Evolutionary conservation across 2,329 filamentous ascomycete genomes (phyloP), one percentile per base, ranked within the genome.

Genomic region (Monosporascus ibericus): DNA sequence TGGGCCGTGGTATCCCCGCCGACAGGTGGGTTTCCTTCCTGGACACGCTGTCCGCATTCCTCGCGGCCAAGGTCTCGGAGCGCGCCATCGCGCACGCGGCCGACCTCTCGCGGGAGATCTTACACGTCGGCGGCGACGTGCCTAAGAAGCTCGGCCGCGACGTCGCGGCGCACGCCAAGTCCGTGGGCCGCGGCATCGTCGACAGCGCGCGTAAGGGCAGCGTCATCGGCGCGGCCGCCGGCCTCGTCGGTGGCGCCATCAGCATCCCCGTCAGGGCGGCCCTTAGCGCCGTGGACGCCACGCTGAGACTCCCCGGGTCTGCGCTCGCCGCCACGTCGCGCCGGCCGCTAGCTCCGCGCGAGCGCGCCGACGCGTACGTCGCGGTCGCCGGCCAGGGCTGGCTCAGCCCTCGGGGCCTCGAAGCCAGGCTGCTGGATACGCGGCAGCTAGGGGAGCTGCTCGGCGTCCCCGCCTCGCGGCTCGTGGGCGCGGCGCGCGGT

Each of bases 51-150:
- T 77, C 75, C 0, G 75, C 72, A 1, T 77, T 78, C 52, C 66
- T 78, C 6, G 67, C 69, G 0, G 74, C 75, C 48, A 74, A 68
- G 20, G 72, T 77, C 0, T 71, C 72, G 0, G 70, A 74, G 48
- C 69, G 72, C 3, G 74, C 75, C 6, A 52, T 76, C 18, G 67
- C 65, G 30, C 74, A 76, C 73, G 74, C 72, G 1, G 69, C 65
- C 34, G 74, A 76, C 47, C 59, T 74, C 15, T 73, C 64, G 7
- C 65, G 65, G 37, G 59, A 67, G 22, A 47, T 77, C 1, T 9
- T 9, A 27, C 8, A 27, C 27, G 27, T 27, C 27, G 8, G 27
- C 8, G 61, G 68, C 49, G 55, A 66, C 14, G 65, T 63, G 55
- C 78, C 65, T 11, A 67, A 61, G 44, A 59, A 58, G 5, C 62